Conservation (phyloP, 2,329 filamentous ascomycete species). For the Cytospora leucostoma region DNA sequence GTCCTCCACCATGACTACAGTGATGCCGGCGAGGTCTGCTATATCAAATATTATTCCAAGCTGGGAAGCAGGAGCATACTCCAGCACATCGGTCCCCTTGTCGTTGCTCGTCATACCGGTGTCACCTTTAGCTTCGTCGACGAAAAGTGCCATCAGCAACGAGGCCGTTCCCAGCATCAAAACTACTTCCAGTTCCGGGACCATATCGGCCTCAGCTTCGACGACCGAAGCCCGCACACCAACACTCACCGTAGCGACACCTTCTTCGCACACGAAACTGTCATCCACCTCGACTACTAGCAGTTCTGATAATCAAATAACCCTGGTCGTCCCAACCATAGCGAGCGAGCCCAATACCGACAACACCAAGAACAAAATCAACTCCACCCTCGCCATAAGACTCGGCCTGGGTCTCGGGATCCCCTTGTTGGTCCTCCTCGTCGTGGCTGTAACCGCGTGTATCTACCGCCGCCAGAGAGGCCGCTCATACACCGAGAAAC, state of each 20-base stretch:
- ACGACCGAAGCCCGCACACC: not conserved
- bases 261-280: not conserved
- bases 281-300: not conserved
- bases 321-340: constrained; percentile 3
- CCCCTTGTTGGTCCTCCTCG: constrained; percentile 18
- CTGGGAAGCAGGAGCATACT: not conserved
- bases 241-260: not conserved
- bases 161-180: not conserved
- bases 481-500: not conserved
- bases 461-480: constrained; percentile 23
- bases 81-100: not conserved
- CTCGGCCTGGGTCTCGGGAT: constrained; percentile 25
- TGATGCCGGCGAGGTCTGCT: not conserved
- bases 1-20: not conserved
- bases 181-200: not conserved
- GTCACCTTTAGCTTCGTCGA: not conserved
- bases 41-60: not conserved
- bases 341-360: not conserved
- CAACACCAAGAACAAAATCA: not conserved
- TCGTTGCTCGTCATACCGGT: not conserved
- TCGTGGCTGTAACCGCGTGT: constrained; percentile 2
- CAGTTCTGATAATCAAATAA: constrained; percentile 1
- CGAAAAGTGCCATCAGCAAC: not conserved
- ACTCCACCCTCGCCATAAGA: constrained; percentile 9
- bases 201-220: not conserved